Base-by-base conservation (phyloP, 257 asterid genomes). In the Petunia secreta region DNA sequence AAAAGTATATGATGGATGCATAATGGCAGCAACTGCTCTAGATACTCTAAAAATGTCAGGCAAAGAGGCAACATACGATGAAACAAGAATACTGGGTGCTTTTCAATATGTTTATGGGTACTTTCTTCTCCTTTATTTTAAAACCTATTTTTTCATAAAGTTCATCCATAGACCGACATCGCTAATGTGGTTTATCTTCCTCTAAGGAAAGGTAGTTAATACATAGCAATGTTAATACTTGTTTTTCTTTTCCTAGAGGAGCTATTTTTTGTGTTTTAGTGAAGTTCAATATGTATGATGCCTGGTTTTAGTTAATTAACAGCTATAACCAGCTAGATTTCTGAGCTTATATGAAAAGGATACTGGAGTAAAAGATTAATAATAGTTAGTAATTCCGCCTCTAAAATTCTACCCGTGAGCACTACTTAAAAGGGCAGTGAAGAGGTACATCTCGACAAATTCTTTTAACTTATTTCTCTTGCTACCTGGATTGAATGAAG, bases 21-120 rank as follows among this genome's bases (percentile, higher is more conserved):
- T 92, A 78, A 83, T 94, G 5, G 95, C 92, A 83, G 87, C 90
- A 37, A 98, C 89, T 80, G 98, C 98, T 37, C 93, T 97, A 4
- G 93, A 92, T 87, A 90, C 98, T 75, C 85, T 92, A 44, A 86
- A 83, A 50, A 87, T 94, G 91, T 81, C 91, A 62, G 96, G 98
- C 44, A 69, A 90, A 25, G 80, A 89, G 81, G 96, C 92, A 9
- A 89, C 96, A 25, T 83, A 67, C 11, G 94, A 92, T 62, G 98
- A 94, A 89, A 25, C 36, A 63, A 87, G 92, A 86, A 89, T 90
- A 73, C 93, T 94, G 8, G 97, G 97, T 34, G 98, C 98, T 80
- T 92, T 94, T 85, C 97, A 91, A 77, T 94, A 94, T 58, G 95
- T 93, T 54, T 86, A 88, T 74, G 90, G 98, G 98, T 92, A 63